Conservation (phyloP, 805 yeast species). For the Cyberlindnera nakhonratchasimensis region DNA sequence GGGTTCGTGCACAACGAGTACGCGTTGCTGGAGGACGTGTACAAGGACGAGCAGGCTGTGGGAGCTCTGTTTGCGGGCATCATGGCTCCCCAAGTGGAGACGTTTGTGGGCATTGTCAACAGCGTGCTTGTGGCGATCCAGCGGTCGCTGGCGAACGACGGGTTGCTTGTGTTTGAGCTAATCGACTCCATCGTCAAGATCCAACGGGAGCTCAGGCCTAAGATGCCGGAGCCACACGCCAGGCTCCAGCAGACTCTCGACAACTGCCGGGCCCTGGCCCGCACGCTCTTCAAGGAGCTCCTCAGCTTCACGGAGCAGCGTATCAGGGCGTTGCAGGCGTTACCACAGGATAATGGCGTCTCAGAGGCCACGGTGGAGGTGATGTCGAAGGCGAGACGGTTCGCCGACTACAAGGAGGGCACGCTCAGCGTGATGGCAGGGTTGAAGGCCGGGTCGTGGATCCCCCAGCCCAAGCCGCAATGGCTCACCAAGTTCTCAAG, state of each 20-base stretch:
- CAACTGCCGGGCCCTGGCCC: constrained; percentile 31
- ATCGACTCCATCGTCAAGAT: constrained; percentile 44
- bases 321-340: constrained; percentile 40
- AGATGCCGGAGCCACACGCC: constrained; percentile 22
- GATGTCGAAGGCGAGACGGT: constrained; percentile 60
- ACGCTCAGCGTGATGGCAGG: constrained; percentile 45
- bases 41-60: constrained; percentile 31
- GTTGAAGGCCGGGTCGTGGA: constrained; percentile 63
- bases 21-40: constrained; percentile 43
- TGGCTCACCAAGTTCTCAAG: constrained; percentile 49
- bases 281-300: constrained; percentile 51
- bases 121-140: constrained; percentile 39
- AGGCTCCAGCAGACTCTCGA: constrained; percentile 21
- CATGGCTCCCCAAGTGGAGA: constrained; percentile 34
- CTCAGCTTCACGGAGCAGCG: constrained; percentile 53
- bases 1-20: constrained; percentile 48
- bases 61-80: constrained; percentile 32
- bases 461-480: constrained; percentile 55
- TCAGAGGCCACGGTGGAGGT: constrained; percentile 71
- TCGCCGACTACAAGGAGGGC: constrained; percentile 59
- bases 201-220: constrained; percentile 30
- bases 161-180: constrained; percentile 55
- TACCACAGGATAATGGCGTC: constrained; percentile 68
- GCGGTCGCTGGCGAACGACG: constrained; percentile 42
- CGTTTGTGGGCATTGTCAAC: constrained; percentile 37